These are phyloP conservation scores for Blepharisma stoltei DNA, from an alignment of 73 alveolate species.

Conservation along the genomic window DNA sequence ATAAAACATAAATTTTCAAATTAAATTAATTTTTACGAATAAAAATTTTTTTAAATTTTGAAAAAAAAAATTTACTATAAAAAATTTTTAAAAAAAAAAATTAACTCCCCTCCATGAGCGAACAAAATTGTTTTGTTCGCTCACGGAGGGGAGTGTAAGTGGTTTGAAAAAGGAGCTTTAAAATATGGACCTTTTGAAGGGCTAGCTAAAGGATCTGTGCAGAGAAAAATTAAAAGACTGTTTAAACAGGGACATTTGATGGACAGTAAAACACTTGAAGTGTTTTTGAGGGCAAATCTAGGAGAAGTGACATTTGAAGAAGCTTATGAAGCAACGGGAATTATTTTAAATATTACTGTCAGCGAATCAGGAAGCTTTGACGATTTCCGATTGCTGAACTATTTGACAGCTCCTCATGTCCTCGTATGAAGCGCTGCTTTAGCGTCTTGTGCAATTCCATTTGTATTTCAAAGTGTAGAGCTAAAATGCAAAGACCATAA, in stretches of 20 bases:
- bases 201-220: constrained; percentile 2
- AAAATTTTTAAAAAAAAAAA: too few relatives aligned
- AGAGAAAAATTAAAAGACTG: constrained; percentile 23
- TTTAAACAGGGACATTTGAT: constrained; percentile 42
- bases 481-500: constrained; percentile 48
- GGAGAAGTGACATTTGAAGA: constrained; percentile 68
- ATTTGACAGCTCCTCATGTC: constrained; percentile 71
- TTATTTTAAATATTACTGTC: constrained; percentile 65
- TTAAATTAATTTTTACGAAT: too few relatives aligned
- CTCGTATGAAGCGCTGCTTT: constrained; percentile 57
- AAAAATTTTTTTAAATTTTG: too few relatives aligned
- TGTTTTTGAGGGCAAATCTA: constrained; percentile 20
- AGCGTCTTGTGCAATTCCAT: constrained; percentile 67
- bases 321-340: constrained; percentile 52
- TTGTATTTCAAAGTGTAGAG: constrained; percentile 56
- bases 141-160: too few relatives aligned
- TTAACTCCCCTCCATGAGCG: too few relatives aligned
- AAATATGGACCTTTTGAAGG: constrained; percentile 25
- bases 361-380: constrained; percentile 36
- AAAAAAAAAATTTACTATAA: too few relatives aligned
- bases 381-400: constrained; percentile 54
- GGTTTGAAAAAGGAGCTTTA: background rate
- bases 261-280: constrained; percentile 35
- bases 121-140: too few relatives aligned
- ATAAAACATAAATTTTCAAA: too few relatives aligned